Percentiles rank a stretch among this genome's conserved stretches.
These are phyloP conservation scores for Euphorbia lathyris DNA, from an alignment of 345 rosid genomes.

Conservation along the genomic window DNA sequence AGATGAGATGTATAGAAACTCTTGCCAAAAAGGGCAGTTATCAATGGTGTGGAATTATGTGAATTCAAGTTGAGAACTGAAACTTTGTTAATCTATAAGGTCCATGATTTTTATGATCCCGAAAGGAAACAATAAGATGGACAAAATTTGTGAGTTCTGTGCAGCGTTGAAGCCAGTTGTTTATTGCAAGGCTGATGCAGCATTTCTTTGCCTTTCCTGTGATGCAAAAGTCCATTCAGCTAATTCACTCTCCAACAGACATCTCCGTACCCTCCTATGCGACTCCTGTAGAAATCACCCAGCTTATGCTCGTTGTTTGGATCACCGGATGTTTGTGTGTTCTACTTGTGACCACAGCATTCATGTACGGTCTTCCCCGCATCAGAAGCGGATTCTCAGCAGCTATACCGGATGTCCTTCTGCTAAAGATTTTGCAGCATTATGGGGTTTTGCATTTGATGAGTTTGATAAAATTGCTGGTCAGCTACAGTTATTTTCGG, in stretches of 20 bases:
- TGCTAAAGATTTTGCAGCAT: constrained; percentile 59
- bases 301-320: constrained; percentile 50
- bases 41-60: no score
- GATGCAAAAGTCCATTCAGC: constrained; percentile 91
- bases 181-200: constrained; percentile 83
- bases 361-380: constrained; percentile 48
- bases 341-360: constrained; percentile 50
- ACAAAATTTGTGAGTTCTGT: constrained; percentile 73
- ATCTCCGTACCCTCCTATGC: constrained; percentile 70
- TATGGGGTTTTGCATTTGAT: constrained; percentile 60
- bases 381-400: constrained; percentile 41
- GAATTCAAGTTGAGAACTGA: background rate
- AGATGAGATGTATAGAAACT: no score
- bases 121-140: constrained; percentile 42
- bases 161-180: constrained; percentile 59
- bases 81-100: constrained; percentile 5
- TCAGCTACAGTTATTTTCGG: constrained; percentile 20
- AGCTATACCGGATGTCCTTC: constrained; percentile 75
- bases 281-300: constrained; percentile 52
- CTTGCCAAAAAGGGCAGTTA: no score
- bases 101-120: background rate
- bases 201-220: constrained; percentile 76
- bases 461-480: constrained; percentile 23
- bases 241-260: constrained; percentile 70
- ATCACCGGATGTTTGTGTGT: constrained; percentile 63